phyloP scores from a whole-genome alignment of 2,329 filamentous ascomycete genomes.

The Calycina marina region DNA sequence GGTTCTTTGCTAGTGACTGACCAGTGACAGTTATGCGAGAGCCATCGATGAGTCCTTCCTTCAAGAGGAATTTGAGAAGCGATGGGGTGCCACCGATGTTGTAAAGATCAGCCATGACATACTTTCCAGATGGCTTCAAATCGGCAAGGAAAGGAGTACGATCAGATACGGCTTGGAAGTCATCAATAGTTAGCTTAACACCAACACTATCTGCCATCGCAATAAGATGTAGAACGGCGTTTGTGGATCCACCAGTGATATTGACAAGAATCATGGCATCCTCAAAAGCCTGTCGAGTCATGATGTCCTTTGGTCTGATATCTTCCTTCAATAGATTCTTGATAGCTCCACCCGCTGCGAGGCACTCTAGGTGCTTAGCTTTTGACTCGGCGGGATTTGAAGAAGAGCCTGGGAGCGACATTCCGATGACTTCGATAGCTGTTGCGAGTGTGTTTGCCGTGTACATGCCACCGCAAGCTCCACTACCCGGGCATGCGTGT shows the following conservation, averaged over 20 bases:
- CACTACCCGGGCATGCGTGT: constrained; percentile 72
- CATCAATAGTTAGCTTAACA: constrained; percentile 69
- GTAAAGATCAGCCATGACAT: constrained; percentile 43
- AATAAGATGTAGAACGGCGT: constrained; percentile 73
- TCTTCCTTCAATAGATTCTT: constrained; percentile 62
- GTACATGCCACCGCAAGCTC: constrained; percentile 80
- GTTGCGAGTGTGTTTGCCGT: constrained; percentile 67
- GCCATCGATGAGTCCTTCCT: constrained; percentile 42
- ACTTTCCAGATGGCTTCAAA: constrained; percentile 61
- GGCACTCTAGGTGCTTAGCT: constrained; percentile 59
- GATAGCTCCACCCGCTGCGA: constrained; percentile 57
- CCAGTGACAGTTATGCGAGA: constrained; percentile 46
- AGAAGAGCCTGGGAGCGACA: constrained; percentile 71
- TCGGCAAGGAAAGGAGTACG: constrained; percentile 68
- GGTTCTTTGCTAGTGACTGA: constrained; percentile 41
- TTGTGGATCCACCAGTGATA: constrained; percentile 73
- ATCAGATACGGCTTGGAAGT: constrained; percentile 74
- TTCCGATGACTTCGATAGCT: constrained; percentile 57
- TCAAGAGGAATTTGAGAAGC: constrained; percentile 41
- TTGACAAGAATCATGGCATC: constrained; percentile 75
- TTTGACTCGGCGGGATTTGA: constrained; percentile 64
- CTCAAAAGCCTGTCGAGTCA: constrained; percentile 70
- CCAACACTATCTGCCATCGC: constrained; percentile 72
- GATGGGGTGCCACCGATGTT: constrained; percentile 41
- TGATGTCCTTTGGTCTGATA: constrained; percentile 62